Evolutionary conservation across 345 rosid species (phyloP).

Genomic region (Salix koriyanagi): DNA sequence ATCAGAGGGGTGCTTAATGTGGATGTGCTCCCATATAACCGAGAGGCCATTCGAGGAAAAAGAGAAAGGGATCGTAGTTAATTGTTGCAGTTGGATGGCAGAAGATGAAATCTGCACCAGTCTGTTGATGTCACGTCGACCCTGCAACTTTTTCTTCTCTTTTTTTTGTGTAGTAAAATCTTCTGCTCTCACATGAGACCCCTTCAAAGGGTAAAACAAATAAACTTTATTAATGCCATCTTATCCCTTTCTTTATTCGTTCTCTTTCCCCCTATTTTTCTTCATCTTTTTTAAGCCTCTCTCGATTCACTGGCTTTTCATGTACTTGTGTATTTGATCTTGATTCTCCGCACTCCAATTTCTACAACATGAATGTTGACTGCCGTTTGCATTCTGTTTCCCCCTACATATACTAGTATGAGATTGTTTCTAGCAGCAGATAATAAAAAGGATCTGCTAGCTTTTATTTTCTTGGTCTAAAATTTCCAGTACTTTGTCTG

Average conservation of each 20-base stretch:
- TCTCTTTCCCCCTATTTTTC: background rate
- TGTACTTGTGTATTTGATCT: no score
- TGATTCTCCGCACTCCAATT: background rate
- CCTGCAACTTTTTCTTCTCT: background rate
- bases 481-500: background rate
- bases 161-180: background rate
- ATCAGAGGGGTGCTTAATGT: conserved; percentile 17
- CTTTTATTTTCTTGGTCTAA: background rate
- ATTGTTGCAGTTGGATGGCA: background rate
- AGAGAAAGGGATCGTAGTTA: background rate
- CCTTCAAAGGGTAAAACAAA: background rate
- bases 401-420: no score
- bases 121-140: conserved; percentile 11
- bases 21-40: conserved; percentile 18
- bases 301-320: background rate
- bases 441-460: no score
- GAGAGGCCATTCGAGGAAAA: conserved; percentile 31
- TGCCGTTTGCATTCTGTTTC: background rate
- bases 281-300: background rate
- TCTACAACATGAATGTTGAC: background rate
- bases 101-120: conserved; percentile 4
- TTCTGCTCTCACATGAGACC: background rate
- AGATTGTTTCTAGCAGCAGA: no score
- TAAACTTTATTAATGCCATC: background rate
- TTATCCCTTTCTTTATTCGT: no score